Conservation (phyloP, 495 filamentous ascomycete species). For the Wilcoxina mikolae region DNA sequence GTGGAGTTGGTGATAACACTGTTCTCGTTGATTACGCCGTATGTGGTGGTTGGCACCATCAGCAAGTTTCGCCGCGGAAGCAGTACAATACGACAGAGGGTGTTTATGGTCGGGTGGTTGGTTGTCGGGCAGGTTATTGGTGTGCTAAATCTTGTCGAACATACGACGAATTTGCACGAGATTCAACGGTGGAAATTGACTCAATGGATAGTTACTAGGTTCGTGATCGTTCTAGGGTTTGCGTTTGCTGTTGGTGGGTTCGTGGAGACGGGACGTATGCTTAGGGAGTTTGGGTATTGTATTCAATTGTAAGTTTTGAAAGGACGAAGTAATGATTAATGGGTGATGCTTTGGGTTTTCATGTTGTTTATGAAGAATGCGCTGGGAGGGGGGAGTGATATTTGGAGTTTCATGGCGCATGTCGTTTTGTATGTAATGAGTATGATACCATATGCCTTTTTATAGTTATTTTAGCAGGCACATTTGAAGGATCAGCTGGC, state of each 20-base stretch:
- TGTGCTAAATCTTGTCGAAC: constrained; percentile 12
- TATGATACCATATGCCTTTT: no score
- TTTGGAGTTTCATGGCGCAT: no score
- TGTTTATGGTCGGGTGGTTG: constrained; percentile 33
- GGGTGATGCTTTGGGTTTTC: no score
- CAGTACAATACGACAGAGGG: constrained; percentile 28
- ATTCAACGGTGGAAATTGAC: constrained; percentile 15
- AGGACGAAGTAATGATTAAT: no score
- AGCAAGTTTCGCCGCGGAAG: constrained; percentile 20
- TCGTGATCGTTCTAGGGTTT: constrained; percentile 12
- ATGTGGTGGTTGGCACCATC: constrained; percentile 29
- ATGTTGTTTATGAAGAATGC: no score
- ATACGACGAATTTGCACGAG: constrained; percentile 14
- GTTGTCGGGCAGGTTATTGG: constrained; percentile 25
- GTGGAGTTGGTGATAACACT: constrained; percentile 10
- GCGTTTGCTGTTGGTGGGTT: constrained; percentile 24
- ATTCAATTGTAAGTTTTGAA: neutral
- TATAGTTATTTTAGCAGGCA: no score
- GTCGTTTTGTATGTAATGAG: no score
- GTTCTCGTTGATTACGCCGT: constrained; percentile 21
- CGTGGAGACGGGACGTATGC: constrained; percentile 21
- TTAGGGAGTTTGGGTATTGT: constrained; percentile 25
- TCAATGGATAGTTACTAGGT: constrained; percentile 7
- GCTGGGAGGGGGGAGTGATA: no score
- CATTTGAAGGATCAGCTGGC: no score